phyloP scores from a whole-genome alignment of 2,329 filamentous ascomycete species.

The Verticillium tricorpus region DNA sequence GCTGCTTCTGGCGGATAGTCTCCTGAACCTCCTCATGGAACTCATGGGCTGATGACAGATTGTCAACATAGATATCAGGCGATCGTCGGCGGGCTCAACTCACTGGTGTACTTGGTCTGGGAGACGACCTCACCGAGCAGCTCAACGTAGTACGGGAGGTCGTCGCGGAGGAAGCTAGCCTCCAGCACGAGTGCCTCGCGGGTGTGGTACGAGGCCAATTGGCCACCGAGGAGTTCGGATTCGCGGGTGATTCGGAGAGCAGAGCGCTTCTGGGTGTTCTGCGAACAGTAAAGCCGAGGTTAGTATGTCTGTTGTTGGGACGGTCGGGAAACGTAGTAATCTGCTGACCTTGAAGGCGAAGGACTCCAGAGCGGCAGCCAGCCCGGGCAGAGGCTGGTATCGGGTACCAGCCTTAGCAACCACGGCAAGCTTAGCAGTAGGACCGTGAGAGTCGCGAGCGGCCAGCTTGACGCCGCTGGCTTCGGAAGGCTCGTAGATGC shows the following conservation, averaged over 20 bases:
- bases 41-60: conserved; percentile 64
- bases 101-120: conserved; percentile 79
- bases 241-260: conserved; percentile 92
- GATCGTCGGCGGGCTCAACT: conserved; percentile 26
- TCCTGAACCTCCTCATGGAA: conserved; percentile 83
- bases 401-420: conserved; percentile 93
- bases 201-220: conserved; percentile 83
- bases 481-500: conserved; percentile 84
- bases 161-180: conserved; percentile 91
- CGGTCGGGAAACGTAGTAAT: background rate
- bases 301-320: background rate
- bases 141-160: conserved; percentile 97
- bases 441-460: conserved; percentile 81
- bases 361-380: conserved; percentile 85
- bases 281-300: conserved; percentile 14
- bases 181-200: conserved; percentile 89
- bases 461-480: conserved; percentile 87
- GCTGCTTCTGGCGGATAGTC: conserved; percentile 71
- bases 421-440: conserved; percentile 85
- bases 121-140: conserved; percentile 87
- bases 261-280: conserved; percentile 85
- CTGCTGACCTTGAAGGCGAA: conserved; percentile 89
- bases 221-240: conserved; percentile 88
- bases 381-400: conserved; percentile 84
- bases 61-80: background rate